phyloP scores from a whole-genome alignment of 805 yeast genomes.

The Saturnispora sekii region DNA sequence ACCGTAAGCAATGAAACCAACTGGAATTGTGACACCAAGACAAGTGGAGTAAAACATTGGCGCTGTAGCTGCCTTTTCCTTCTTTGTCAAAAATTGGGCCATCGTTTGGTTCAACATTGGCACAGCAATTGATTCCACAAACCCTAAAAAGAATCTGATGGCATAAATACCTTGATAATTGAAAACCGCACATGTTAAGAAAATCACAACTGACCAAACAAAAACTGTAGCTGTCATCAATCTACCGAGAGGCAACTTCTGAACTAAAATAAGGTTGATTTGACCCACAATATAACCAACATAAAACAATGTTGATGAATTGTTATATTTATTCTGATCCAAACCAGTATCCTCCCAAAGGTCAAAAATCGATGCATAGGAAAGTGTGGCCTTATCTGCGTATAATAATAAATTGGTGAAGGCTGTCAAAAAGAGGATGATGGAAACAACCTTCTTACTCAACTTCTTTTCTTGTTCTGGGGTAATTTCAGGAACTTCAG shows the following conservation, averaged over 20 bases:
- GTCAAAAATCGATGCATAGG: conserved; percentile 39
- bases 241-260: conserved; percentile 28
- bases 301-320: conserved; percentile 38
- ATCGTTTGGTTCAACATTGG: conserved; percentile 38
- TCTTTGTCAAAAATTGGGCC: conserved; percentile 39
- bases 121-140: conserved; percentile 30
- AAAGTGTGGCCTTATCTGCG: conserved; percentile 43
- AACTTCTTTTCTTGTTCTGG: conserved; percentile 33
- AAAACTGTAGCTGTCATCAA: conserved; percentile 21
- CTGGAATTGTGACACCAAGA: conserved; percentile 33
- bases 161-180: conserved; percentile 38
- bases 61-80: conserved; percentile 33
- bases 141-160: conserved; percentile 30
- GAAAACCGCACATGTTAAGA: conserved; percentile 35
- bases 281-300: conserved; percentile 39
- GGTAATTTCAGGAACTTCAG: conserved; percentile 29
- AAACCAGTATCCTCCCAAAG: conserved; percentile 37
- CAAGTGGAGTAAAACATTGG: conserved; percentile 29
- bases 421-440: conserved; percentile 29
- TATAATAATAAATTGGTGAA: conserved; percentile 34
- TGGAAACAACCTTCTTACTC: conserved; percentile 30
- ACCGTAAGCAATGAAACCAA: conserved; percentile 26
- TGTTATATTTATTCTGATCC: conserved; percentile 33
- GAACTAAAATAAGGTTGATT: conserved; percentile 31
- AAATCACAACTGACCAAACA: conserved; percentile 28